Base-by-base conservation (phyloP, 257 asterid genomes). In the Solanum rostratum region DNA sequence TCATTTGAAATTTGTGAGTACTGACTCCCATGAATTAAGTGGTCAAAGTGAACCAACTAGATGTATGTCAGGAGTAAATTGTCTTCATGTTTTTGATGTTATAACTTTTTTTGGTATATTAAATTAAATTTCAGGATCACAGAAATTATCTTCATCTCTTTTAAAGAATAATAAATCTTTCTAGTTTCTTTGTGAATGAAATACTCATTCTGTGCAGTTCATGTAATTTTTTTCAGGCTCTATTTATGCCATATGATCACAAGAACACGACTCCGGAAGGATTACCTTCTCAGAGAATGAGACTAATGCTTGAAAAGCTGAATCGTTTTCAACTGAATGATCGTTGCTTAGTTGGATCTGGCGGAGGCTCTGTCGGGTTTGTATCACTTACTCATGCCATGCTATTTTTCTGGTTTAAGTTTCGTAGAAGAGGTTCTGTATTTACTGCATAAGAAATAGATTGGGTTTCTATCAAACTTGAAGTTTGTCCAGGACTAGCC, bases 301-400 rank as follows among this genome's bases (percentile, higher is more conserved):
- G 85, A 86, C 89, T 95, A 66, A 86, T 97, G 88, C 98, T 97
- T 85, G 94, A 95, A 89, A 92, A 91, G 90, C 84, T 97, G 91
- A 97, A 95, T 90, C 97, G 89, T 87, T 87, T 91, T 85, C 95
- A 94, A 90, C 93, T 97, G 91, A 91, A 90, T 15, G 94, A 92
- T 86, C 94, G 89, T 85, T 97, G 99, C 90, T 85, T 95, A 84
- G 87, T 97, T 82, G 99, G 98, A 86, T 97, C 99, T 69, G 99
- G 99, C 45, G 99, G 98, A 92, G 99, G 97, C 80, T 94, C 99
- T 86, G 98, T 97, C 18, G 99, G 99, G 98, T 97, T 87, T 78
- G 99, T 92, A 80, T 88, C 73, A 22, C 89, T 89, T 54, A 60
- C 86, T 2, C 62, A 46, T 63, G 39, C 33, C 49, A 79, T 50